These are phyloP conservation scores for Verticillium albo-atrum DNA, from an alignment of 2,329 filamentous ascomycete genomes.

Conservation along the genomic window DNA sequence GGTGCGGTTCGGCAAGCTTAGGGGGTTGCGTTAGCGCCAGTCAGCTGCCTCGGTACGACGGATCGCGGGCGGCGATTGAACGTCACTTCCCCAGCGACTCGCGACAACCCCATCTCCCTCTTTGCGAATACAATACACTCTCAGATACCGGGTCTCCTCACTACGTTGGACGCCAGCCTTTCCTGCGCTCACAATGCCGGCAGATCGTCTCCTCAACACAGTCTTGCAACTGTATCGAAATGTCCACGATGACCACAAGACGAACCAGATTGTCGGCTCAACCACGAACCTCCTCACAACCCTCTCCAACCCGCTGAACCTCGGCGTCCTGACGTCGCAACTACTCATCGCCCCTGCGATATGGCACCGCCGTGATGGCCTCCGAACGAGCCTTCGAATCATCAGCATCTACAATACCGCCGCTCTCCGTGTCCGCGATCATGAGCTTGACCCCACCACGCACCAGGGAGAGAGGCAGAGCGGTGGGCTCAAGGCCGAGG, in stretches of 20 bases:
- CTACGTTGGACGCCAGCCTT: background rate
- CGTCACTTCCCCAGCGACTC: background rate
- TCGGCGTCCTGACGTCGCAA: slow-evolving; percentile 68
- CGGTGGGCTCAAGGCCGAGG: slow-evolving; percentile 41
- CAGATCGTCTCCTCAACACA: slow-evolving; percentile 62
- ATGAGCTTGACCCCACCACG: slow-evolving; percentile 33
- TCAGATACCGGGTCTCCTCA: background rate
- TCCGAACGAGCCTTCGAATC: slow-evolving; percentile 60
- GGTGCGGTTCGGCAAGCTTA: slow-evolving; percentile 2
- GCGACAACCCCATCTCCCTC: background rate
- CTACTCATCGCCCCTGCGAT: slow-evolving; percentile 67
- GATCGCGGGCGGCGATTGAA: background rate
- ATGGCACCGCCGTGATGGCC: slow-evolving; percentile 58
- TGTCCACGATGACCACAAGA: slow-evolving; percentile 43
- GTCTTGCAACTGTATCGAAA: slow-evolving; percentile 58
- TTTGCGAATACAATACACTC: background rate
- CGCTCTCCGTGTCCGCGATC: slow-evolving; percentile 47
- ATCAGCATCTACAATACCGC: slow-evolving; percentile 71
- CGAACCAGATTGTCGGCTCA: slow-evolving; percentile 58
- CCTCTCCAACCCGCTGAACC: slow-evolving; percentile 70
- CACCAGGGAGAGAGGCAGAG: slow-evolving; percentile 26
- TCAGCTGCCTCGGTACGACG: slow-evolving; percentile 22
- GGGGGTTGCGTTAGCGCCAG: slow-evolving; percentile 9
- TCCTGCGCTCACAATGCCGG: slow-evolving; percentile 50
- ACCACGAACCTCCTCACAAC: slow-evolving; percentile 64